Evolutionary conservation across 805 yeast genomes (phyloP).

Genomic region (Komagataella ulmi): DNA sequence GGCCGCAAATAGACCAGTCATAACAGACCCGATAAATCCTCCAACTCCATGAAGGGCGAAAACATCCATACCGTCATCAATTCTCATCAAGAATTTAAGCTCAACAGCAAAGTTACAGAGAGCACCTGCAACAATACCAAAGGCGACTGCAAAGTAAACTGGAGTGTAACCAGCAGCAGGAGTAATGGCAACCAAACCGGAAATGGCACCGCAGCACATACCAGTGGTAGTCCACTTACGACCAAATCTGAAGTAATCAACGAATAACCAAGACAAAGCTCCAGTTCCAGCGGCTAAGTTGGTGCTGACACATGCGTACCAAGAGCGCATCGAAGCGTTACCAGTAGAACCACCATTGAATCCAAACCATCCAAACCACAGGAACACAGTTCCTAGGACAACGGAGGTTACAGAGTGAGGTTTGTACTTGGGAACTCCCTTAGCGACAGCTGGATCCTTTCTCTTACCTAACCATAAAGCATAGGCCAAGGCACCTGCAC

Average conservation of each 20-base stretch:
- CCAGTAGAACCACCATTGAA: constrained; percentile 99
- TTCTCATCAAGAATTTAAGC: constrained; percentile 52
- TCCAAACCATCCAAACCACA: constrained; percentile 99
- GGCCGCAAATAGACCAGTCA: constrained; percentile 90
- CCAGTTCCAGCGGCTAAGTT: constrained; percentile 90
- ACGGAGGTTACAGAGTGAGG: constrained; percentile 89
- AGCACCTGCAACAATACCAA: constrained; percentile 67
- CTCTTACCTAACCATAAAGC: constrained; percentile 89
- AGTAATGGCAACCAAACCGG: constrained; percentile 90
- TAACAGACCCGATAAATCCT: constrained; percentile 68
- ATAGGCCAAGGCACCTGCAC: constrained; percentile 89
- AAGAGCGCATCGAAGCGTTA: constrained; percentile 82
- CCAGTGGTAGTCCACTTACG: constrained; percentile 91
- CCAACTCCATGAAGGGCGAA: constrained; percentile 93
- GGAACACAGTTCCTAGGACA: constrained; percentile 84
- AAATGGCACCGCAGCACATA: constrained; percentile 84
- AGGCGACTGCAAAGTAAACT: constrained; percentile 73
- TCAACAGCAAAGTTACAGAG: constrained; percentile 82
- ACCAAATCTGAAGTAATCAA: constrained; percentile 71
- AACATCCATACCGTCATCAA: constrained; percentile 94
- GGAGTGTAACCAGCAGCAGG: constrained; percentile 98
- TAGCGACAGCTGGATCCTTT: constrained; percentile 60
- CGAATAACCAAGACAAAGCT: constrained; percentile 88
- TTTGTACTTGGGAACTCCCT: constrained; percentile 73
- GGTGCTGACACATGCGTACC: constrained; percentile 89